Conservation (phyloP, 257 asterid species). For the Linaria vulgaris region DNA sequence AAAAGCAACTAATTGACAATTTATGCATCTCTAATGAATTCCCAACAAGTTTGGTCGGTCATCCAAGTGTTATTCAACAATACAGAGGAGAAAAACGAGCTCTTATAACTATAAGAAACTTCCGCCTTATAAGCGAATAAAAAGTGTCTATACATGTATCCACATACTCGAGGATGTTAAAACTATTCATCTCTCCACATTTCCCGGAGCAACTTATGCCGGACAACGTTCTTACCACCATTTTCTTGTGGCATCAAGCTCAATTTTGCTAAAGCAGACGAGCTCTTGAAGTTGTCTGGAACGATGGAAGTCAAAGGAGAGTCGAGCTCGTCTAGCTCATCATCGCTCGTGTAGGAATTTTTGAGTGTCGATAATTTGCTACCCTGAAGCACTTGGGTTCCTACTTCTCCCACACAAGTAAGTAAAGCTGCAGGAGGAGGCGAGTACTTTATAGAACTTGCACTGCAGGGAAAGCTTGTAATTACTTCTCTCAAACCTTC, state of each 20-base stretch:
- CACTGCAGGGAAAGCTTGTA: constrained; percentile 57
- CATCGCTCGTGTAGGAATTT: constrained; percentile 73
- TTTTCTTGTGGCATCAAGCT: constrained; percentile 53
- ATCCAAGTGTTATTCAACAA: not conserved
- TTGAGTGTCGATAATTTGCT: constrained; percentile 52
- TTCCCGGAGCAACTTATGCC: constrained; percentile 70
- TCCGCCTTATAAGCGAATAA: not conserved
- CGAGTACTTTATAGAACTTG: constrained; percentile 47
- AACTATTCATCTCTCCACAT: constrained; percentile 51
- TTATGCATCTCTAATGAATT: not conserved
- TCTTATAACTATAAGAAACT: not conserved
- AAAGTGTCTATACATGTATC: constrained; percentile 7
- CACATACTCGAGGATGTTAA: constrained; percentile 2
- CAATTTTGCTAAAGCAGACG: constrained; percentile 47
- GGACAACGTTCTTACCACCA: constrained; percentile 49
- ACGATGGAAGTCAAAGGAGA: constrained; percentile 66
- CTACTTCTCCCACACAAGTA: constrained; percentile 53
- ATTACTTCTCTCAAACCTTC: constrained; percentile 32
- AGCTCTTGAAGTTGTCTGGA: constrained; percentile 47
- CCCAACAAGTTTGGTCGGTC: not conserved
- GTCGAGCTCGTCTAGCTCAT: constrained; percentile 76
- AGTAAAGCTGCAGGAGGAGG: constrained; percentile 71
- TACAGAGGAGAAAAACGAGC: not conserved
- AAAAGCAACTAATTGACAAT: not conserved
- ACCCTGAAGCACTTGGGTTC: constrained; percentile 45